Evolutionary conservation across 2,329 filamentous ascomycete genomes (phyloP), one percentile per base, ranked within the genome.

Genomic region (Sordariomycetes sp.): DNA sequence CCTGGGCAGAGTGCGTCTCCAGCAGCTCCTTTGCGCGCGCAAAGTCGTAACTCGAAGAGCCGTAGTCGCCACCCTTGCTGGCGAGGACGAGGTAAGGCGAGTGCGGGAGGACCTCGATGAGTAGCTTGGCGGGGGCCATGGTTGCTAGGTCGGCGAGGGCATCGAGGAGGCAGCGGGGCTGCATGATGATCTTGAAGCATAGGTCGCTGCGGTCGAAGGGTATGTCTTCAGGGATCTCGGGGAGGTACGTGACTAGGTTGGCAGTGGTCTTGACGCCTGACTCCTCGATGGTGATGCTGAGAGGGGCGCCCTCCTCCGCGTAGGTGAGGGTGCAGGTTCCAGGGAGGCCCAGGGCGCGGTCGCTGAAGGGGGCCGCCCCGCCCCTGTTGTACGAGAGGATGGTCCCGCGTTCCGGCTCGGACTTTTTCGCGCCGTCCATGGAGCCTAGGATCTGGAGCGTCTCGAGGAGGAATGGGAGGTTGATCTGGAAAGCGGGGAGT

Each of bases 401-500:
- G 62, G 82, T 84, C 68, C 79, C 82, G 60, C 77, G 78, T 13
- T 85, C 82, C 7, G 77, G 73, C 55, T 78, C 75, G 54, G 79
- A 74, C 61, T 80, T 79, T 48, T 74, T 76, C 6, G 81, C 74
- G 15, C 83, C 77, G 62, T 89, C 87, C 52, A 91, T 81, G n/a
- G 91, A 84, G 54, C 90, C 90, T 65, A 99, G 95, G 54, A 99
- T 97, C 66, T 96, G 92, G 8, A 99, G 78, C 0, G 92, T 95
- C 72, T 97, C 94, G 56, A 99, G 81, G 2, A 99, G 80, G 20
- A 92, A 89, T 4, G 86, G 79, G 10, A 99, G 80, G 1, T 90
- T 94, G 62, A 97, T 86, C 67, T 95, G 86, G 67, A 99, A 99
- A 55, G 80, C 81, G 8, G 89, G 85, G 34, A 81, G 77, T 3